Evolutionary conservation across 306 rosid genomes (phyloP), one percentile per base, ranked within the genome.

Genomic region (Casuarina glauca): DNA sequence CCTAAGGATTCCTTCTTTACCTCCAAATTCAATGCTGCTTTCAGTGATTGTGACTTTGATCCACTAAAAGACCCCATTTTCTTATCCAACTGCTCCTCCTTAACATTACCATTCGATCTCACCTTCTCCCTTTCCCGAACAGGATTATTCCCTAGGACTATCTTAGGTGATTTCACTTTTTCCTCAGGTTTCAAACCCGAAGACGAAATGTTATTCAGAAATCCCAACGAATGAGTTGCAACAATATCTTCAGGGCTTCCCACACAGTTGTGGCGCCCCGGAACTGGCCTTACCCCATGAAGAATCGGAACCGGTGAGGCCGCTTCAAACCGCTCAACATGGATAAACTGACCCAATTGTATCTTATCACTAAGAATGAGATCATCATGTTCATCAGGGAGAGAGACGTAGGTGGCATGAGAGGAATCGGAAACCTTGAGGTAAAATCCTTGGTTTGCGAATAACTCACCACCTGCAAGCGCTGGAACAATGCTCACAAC

Each of bases 401-500:
- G 86, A 74, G 99, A 96, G 3, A 93, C 98, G 67, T 93, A 96
- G 35, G 99, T 93, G 62, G 99, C 98, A 77, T 96, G 98, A 69
- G 97, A 88, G 62, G 99, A 96, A 79, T 96, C 99, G 46, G 99
- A 96, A 82, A 96, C 97, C 88, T 93, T 91, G 62, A 96, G 93
- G 77, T 93, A 96, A 82, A 96, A 96, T 6, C 99, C 99, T 81
- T 96, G 98, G 76, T 89, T 93, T 19, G 88, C 81, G 76, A 93
- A 96, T 39, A 93, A 88, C 51, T 96, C 99, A 44, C 94, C 87
- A 10, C 97, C 99, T 20, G 98, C 94, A 12, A 96, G 88, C 38
- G 98, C 97, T 10, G 99, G 99, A 75, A 96, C 97, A 74, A 96
- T 96, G 85, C 98, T 91, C 84, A 96, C 96, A 4, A 96, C 98